These are phyloP conservation scores for Isatis lusitanica DNA, from an alignment of 441 rosid species.

Conservation along the genomic window DNA sequence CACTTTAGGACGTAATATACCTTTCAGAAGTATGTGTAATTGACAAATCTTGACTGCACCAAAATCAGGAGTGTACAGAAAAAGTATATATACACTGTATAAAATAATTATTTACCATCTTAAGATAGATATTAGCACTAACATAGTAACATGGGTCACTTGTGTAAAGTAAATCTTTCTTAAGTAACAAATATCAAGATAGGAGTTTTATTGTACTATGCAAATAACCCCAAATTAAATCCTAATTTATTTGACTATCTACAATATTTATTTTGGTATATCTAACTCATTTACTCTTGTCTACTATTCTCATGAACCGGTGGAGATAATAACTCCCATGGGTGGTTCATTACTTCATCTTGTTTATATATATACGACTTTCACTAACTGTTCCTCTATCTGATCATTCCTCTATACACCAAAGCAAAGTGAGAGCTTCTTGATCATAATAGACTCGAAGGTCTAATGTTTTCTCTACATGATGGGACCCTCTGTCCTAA, in stretches of 20 bases:
- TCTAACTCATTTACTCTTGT: slow-evolving; percentile 38
- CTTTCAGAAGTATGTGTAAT: neutral
- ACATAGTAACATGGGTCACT: neutral
- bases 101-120: neutral
- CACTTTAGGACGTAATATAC: neutral
- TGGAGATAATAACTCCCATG: slow-evolving; percentile 30
- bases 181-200: slow-evolving; percentile 9
- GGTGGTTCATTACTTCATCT: slow-evolving; percentile 10
- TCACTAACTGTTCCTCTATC: slow-evolving; percentile 18
- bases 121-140: neutral
- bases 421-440: slow-evolving; percentile 13
- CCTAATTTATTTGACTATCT: slow-evolving; percentile 16
- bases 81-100: neutral
- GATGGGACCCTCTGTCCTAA: slow-evolving; percentile 20
- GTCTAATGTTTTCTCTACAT: slow-evolving; percentile 23
- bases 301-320: slow-evolving; percentile 38
- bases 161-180: slow-evolving; percentile 2
- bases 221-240: neutral
- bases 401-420: slow-evolving; percentile 28
- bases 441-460: neutral
- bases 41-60: neutral
- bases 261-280: slow-evolving; percentile 26
- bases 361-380: slow-evolving; percentile 25
- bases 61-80: neutral
- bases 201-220: slow-evolving; percentile 4